Percentiles rank a stretch among this genome's conserved stretches.
These are phyloP conservation scores for Hanseniaspora clermontiae DNA, from an alignment of 805 yeast genomes.

Conservation along the genomic window DNA sequence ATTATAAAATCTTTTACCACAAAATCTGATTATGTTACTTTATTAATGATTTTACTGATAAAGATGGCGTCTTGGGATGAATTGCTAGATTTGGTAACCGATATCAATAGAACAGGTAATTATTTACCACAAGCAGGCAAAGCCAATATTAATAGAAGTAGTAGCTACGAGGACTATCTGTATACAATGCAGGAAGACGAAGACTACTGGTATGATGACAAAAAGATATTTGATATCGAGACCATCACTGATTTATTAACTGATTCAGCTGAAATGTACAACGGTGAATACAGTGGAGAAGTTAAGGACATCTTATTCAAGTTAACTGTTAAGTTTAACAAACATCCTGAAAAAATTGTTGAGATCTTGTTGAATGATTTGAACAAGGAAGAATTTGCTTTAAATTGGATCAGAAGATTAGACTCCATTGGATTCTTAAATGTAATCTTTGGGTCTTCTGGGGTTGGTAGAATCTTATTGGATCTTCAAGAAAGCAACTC, in stretches of 20 bases:
- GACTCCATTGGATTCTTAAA: conserved; percentile 10
- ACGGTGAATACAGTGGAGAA: conserved; percentile 23
- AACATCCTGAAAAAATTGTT: conserved; percentile 63
- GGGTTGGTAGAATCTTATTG: neutral
- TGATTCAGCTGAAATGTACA: conserved; percentile 33
- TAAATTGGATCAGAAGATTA: conserved; percentile 54
- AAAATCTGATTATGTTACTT: conserved; percentile 67
- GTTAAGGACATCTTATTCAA: conserved; percentile 53
- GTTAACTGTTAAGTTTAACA: conserved; percentile 50
- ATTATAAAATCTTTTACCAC: conserved; percentile 40
- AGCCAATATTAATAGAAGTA: neutral
- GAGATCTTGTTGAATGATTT: conserved; percentile 60
- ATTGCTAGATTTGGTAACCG: conserved; percentile 43
- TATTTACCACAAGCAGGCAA: conserved; percentile 15
- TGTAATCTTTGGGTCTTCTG: conserved; percentile 2
- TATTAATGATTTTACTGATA: conserved; percentile 66
- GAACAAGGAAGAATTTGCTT: conserved; percentile 44
- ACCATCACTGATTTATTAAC: conserved; percentile 56
- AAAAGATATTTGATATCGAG: conserved; percentile 46
- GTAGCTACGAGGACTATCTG: conserved; percentile 26
- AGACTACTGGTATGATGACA: conserved; percentile 24
- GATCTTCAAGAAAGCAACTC: neutral
- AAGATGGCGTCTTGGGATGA: conserved; percentile 53
- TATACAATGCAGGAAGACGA: conserved; percentile 29
- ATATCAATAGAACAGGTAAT: conserved; percentile 23